Percentiles rank a stretch among this genome's conserved stretches.
These are phyloP conservation scores for Fomitopsis betulina DNA, from an alignment of 1,284 basidiomycete species.

Conservation along the genomic window DNA sequence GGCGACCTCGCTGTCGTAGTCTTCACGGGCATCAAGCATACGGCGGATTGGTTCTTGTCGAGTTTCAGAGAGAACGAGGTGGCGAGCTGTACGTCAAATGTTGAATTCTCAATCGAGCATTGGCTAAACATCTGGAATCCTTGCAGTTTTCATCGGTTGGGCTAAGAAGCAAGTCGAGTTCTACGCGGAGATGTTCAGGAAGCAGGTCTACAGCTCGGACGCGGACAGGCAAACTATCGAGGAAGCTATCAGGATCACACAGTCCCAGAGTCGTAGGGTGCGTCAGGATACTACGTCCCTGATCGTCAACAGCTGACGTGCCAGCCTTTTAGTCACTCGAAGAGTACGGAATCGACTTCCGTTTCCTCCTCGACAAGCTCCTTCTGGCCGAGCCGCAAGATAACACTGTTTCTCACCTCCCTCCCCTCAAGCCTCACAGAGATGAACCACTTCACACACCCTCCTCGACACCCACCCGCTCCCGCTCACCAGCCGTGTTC, in stretches of 20 bases:
- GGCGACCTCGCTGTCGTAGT: constrained; percentile 79
- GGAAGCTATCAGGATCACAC: constrained; percentile 74
- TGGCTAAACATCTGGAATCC: constrained; percentile 1
- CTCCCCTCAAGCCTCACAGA: constrained; percentile 30
- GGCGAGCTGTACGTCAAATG: constrained; percentile 69
- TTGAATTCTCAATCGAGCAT: neutral
- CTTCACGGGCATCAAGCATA: constrained; percentile 91
- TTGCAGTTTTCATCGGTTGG: constrained; percentile 89
- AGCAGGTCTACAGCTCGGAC: constrained; percentile 87
- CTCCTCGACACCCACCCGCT: constrained; percentile 22
- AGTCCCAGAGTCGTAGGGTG: constrained; percentile 79
- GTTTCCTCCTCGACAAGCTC: constrained; percentile 74
- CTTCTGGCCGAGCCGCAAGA: constrained; percentile 50
- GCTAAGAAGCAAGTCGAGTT: constrained; percentile 82
- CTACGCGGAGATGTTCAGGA: constrained; percentile 84
- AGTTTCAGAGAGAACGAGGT: constrained; percentile 95
- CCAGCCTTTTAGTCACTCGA: constrained; percentile 64
- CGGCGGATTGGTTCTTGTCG: constrained; percentile 95
- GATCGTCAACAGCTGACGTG: neutral
- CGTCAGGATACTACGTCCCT: constrained; percentile 11
- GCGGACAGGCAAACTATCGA: constrained; percentile 65
- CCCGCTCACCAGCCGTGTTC: constrained; percentile 25
- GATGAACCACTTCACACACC: constrained; percentile 26
- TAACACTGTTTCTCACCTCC: constrained; percentile 20
- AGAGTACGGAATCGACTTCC: constrained; percentile 92